These are phyloP conservation scores for Lasiosphaeris hirsuta DNA, from an alignment of 495 filamentous ascomycete genomes.

Conservation along the genomic window DNA sequence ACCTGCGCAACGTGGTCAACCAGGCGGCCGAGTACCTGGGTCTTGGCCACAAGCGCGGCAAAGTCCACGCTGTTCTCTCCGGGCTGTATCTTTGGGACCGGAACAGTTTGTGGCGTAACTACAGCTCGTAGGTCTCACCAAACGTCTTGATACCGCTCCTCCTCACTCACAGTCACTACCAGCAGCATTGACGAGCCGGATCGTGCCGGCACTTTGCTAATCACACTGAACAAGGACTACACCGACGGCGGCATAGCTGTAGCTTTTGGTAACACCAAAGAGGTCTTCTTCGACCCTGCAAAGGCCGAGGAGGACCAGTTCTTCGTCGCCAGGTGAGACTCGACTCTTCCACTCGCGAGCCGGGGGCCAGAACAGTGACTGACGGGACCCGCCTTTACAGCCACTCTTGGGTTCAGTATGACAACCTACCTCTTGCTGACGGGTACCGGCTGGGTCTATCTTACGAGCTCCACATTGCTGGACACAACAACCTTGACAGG, in stretches of 20 bases:
- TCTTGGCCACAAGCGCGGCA: no score
- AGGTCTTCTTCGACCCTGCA: constrained; percentile 8
- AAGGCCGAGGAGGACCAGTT: neutral
- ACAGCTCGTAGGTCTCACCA: no score
- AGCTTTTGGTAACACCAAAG: neutral
- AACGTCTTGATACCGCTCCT: no score
- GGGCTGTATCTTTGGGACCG: no score
- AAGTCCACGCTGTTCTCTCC: no score
- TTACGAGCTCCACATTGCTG: constrained; percentile 3
- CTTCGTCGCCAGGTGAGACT: constrained; percentile 5
- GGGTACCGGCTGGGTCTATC: constrained; percentile 6
- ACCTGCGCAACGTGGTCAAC: no score
- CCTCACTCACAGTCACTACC: no score
- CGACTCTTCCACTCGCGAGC: neutral
- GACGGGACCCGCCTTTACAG: neutral
- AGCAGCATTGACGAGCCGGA: neutral
- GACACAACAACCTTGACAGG: neutral
- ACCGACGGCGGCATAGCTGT: constrained; percentile 2
- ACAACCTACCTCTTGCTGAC: neutral
- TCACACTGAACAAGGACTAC: constrained; percentile 8
- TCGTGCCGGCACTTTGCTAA: constrained; percentile 1
- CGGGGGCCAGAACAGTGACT: neutral
- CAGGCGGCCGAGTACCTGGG: no score
- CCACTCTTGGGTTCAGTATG: neutral
- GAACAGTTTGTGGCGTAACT: no score